Base-by-base conservation (phyloP, 176 grass and related monocot species). In the Zoysia japonica region DNA sequence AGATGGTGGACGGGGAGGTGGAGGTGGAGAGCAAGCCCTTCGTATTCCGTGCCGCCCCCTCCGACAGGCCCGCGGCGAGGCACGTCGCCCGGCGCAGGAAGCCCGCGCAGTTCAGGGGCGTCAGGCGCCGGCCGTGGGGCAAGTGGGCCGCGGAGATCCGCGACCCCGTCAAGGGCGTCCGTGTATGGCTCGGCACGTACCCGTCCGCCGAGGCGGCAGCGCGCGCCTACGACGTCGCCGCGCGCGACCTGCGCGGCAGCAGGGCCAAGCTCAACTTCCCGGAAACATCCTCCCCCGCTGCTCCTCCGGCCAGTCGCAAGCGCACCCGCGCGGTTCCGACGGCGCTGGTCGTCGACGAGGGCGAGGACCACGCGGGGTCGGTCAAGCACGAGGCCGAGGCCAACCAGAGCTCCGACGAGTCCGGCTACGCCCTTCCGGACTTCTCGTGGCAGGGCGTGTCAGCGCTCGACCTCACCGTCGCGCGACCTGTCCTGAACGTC, bases 71-170 rank as follows among this genome's bases (percentile, higher is more conserved):
- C 9, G 74, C 11, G 19, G 40, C 59, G 44, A 2, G 1, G 42
- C 13, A 19, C 68, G 45, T 1, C 71, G 1, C 16, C 54, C n/a
- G 82, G 11, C 74, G 75, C 35, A 17, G 49, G 36, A 52, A 66
- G 82, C 36, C 65, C 1, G 19, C 59, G 47, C 66, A 82, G 83
- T 97, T 79, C 89, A 44, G 79, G 36, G 94, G 94, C 48, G 90
- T 97, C 17, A 81, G 94, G 2, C 84, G 88, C 65, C 91, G 94
- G 14, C 87, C 91, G 41, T 97, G 93, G 93, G 91, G 93, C 20
- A 97, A 93, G 66, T 93, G 93, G 93, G 93, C 91, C 7, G 93
- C 93, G 45, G 93, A 97, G 81, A 97, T 97, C 67, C 88, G 93
- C 74, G 88, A 97, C 88, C 93, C 93, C 50, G 82, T 84, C 71